Base-by-base conservation (phyloP, 371 early-diverging fungal genomes). In the Lichtheimia ramosa region DNA sequence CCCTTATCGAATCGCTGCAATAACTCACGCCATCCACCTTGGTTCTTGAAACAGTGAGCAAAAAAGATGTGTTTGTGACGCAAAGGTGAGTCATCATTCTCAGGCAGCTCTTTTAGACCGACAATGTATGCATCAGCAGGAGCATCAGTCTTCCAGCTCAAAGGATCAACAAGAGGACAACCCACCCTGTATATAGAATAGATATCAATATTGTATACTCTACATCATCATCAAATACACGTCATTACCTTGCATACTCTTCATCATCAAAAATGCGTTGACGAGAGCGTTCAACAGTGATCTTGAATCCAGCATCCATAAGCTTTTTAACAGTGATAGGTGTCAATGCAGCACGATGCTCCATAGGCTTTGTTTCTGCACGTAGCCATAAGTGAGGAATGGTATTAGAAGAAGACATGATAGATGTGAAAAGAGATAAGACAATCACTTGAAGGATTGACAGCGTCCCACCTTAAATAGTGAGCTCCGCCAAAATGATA, bases 61-160 rank as follows among this genome's bases (percentile, higher is more conserved):
- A 98, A 98, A 83, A 95, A 93, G 71, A 98, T 95, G 75, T 98
- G 98, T 21, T 84, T 86, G 74, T 97, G 96, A 16, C 85, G 77
- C 15, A 97, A 85, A 48, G 97, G 93, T 39, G 91, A 83, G 54
- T 82, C 76, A 77, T 95, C 96, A 66, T 89, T 88, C 70, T 96
- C 96, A n/a, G 96, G 96, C 28, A 98, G 85, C 71, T 98, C 98
- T 84, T 98, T 98, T 59, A 98, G 86, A 24, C 95, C 98, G 42
- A 95, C 86, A 70, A 98, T 91, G 65, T 92, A 92, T 21, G 95
- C 92, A 60, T 93, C 92, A 10, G 71, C 54, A 46, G 96, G 96
- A 5, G 97, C 97, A 62, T 85, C 83, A 7, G 83, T 84, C 74
- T 88, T 81, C 97, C 97, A 96, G 43, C 86, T 79, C 57, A 91